phyloP scores from a whole-genome alignment of 306 rosid genomes.

The Cucurbita moschata region DNA sequence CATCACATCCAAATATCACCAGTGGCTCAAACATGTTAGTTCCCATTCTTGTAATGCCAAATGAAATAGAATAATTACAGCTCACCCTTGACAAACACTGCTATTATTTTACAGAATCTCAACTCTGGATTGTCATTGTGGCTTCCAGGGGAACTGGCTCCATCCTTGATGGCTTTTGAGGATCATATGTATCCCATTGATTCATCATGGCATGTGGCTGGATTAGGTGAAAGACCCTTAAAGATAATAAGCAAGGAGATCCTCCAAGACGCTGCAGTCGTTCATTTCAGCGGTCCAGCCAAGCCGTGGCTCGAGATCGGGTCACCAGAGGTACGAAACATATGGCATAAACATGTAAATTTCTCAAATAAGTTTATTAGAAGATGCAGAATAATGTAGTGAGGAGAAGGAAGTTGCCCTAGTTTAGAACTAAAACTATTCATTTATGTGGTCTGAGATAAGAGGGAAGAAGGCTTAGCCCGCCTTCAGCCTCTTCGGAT shows the following conservation, averaged over 20 bases:
- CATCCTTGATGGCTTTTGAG: constrained; percentile 57
- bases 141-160: constrained; percentile 75
- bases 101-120: constrained; percentile 41
- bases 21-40: constrained; percentile 70
- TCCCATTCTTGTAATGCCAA: neutral
- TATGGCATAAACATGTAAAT: constrained; percentile 67
- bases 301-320: constrained; percentile 96
- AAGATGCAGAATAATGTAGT: constrained; percentile 56
- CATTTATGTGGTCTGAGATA: constrained; percentile 17
- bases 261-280: constrained; percentile 44
- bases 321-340: constrained; percentile 52
- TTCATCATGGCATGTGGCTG: constrained; percentile 47
- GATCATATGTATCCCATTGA: constrained; percentile 67
- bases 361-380: constrained; percentile 52
- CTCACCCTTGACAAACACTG: neutral
- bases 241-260: constrained; percentile 16
- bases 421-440: constrained; percentile 18
- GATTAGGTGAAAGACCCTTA: constrained; percentile 38
- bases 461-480: constrained; percentile 93
- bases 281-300: constrained; percentile 92
- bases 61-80: neutral
- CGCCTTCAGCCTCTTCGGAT: constrained; percentile 80
- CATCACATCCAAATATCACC: constrained; percentile 49
- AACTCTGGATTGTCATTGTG: constrained; percentile 38
- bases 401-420: constrained; percentile 36